Evolutionary conservation across 78 protist species (phyloP), one percentile per base, ranked within the genome.

Genomic region (Dictyostelium purpureum): DNA sequence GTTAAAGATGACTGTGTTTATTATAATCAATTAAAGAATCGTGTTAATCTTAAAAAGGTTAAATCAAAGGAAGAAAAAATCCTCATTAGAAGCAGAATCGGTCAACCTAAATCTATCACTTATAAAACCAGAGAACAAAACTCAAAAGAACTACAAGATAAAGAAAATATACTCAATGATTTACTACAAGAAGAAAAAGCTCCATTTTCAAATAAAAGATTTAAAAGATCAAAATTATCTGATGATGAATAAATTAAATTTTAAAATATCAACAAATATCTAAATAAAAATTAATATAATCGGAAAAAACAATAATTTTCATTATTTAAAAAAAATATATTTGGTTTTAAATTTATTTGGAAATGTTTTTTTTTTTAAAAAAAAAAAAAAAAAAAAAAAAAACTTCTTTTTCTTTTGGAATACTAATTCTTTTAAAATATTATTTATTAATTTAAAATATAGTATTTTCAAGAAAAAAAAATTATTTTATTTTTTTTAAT

Each of bases 31-130:
- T 24, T 85, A 1, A 52, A 73, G 6, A 73, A 79, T 33, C 76
- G 66, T 42, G 80, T 85, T 14, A 61, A 42, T 35, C 33, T 85
- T 5, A 85, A 85, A 76, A 85, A 70, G 35, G 71, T 85, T 7
- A 85, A 85, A 59, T 85, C 92, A 59, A 85, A 67, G 73, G 92
- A 56, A 16, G 92, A 85, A 21, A 85, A 85, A 66, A 47, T 59
- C 6, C 24, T 70, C 12, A 82, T 71, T 28, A 40, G 77, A 40
- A 56, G 40, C 10, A 70, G 31, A 43, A 85, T 85, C 33, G 92
- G 92, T 45, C 61, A 45, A 71, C 92, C 92, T 26, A 76, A 85
- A 73, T 73, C 43, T 40, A 70, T 85, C 26, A 73, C 74, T 24
- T 85, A 85, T 59, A 56, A 85, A 26, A 11, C 57, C 21, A 85